Evolutionary conservation across 352 stramenopile genomes (phyloP).

Genomic region (Pythium rishiriense): DNA sequence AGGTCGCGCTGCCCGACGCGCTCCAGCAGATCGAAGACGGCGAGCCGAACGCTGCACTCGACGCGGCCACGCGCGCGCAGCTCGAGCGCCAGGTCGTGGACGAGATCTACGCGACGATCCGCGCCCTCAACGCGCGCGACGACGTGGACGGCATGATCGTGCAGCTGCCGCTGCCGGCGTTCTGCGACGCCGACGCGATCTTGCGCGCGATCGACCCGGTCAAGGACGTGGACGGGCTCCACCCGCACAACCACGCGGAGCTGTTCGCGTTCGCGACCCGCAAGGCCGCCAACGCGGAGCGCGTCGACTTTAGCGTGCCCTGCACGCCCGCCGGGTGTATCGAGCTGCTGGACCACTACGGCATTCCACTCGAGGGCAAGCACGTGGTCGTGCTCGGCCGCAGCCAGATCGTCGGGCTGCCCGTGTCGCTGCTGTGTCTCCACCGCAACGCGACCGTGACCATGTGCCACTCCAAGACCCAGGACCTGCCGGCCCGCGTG

Average conservation of each 20-base stretch:
- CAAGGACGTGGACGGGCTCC: conserved; percentile 99
- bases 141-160: conserved; percentile 88
- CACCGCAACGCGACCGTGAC: conserved; percentile 97
- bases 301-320: conserved; percentile 89
- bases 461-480: conserved; percentile 96
- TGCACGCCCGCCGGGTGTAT: conserved; percentile 97
- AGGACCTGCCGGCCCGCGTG: conserved; percentile 77
- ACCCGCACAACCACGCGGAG: conserved; percentile 95
- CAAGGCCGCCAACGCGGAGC: conserved; percentile 25
- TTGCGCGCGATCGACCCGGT: conserved; percentile 87
- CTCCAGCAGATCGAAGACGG: conserved; percentile 26
- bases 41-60: conserved; percentile 5
- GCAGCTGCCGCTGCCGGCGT: conserved; percentile 89
- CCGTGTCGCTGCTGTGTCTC: conserved; percentile 94
- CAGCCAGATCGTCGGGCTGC: conserved; percentile 97
- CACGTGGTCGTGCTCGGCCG: conserved; percentile 96
- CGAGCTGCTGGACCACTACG: conserved; percentile 92
- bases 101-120: conserved; percentile 57
- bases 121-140: conserved; percentile 58
- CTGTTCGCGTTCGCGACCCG: conserved; percentile 80
- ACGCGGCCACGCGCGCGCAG: conserved; percentile 13
- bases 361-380: conserved; percentile 92
- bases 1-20: conserved; percentile 38
- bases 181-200: conserved; percentile 94
- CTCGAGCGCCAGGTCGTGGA: conserved; percentile 31